Evolutionary conservation across 768 basidiomycete species (phyloP), one percentile per base, ranked within the genome.

Genomic region (Lentinula guzmanii): DNA sequence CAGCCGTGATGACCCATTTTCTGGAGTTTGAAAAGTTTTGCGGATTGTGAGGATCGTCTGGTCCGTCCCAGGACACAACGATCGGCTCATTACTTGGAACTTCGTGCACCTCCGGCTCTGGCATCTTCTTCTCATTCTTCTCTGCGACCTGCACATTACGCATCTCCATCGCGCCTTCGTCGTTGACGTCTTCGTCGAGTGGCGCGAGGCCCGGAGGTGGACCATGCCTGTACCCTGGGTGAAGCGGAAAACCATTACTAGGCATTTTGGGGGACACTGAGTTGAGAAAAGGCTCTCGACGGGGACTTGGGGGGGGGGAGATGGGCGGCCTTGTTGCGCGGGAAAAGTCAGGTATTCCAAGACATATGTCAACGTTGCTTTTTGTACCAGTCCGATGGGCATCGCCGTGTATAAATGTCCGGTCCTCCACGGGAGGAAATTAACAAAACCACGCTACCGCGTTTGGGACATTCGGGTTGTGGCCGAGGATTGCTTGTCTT

Each of bases 21-120:
- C 83, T 80, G 5, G 85, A 85, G 64, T 86, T 86, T 24, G 65
- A 66, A n/a, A 76, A 80, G 67, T 86, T 85, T 65, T 81, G 67
- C 0, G 81, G 78, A 0, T 82, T 83, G 64, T 82, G 66, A 16
- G 76, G 80, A 68, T 86, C 86, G 65, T 81, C 68, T 0, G 81
- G 78, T 0, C 82, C 83, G 65, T 83, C 82, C 83, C 83, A 86
- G 6, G 68, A 72, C 7, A 85, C 81, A 65, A 43, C 35, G 42
- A 42, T 11, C 28, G 53, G 46, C 18, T 62, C 61, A 13, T 56
- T 56, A 21, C 15, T 56, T 6, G 53, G 53, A 41, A 56, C 55
- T 35, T 56, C 45, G 10, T 28, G 24, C 8, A 56, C 55, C 37
- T 42, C 53, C 34, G 53, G 39, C 24, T 42, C 41, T 31, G 41